These are phyloP conservation scores for Neotropicomus parvogracilis DNA, from an alignment of 1,284 basidiomycete species.

Conservation along the genomic window DNA sequence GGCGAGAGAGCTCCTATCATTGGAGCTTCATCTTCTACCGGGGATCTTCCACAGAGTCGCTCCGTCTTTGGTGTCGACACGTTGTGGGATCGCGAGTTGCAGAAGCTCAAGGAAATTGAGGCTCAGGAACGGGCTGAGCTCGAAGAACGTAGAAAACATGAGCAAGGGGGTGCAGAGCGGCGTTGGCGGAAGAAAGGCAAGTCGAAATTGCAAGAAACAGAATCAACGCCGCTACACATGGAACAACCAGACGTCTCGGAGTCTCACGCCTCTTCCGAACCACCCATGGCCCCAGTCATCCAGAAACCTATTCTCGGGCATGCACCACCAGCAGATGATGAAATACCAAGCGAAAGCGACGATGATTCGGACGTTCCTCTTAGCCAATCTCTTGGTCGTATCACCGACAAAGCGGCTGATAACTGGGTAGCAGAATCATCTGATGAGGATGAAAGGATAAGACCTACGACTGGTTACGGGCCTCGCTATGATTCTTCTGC, in stretches of 20 bases:
- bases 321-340: slow-evolving; percentile 45
- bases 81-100: slow-evolving; percentile 76
- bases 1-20: slow-evolving; percentile 29
- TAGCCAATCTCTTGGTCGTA: slow-evolving; percentile 24
- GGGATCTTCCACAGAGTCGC: slow-evolving; percentile 41
- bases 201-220: slow-evolving; percentile 43
- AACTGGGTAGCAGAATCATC: slow-evolving; percentile 61
- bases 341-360: slow-evolving; percentile 47
- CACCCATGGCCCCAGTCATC: slow-evolving; percentile 57
- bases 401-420: slow-evolving; percentile 33
- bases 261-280: slow-evolving; percentile 40
- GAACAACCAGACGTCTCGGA: slow-evolving; percentile 13
- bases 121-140: slow-evolving; percentile 53
- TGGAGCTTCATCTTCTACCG: slow-evolving; percentile 31
- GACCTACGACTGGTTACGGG: slow-evolving; percentile 54
- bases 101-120: slow-evolving; percentile 69
- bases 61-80: slow-evolving; percentile 84
- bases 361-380: slow-evolving; percentile 41
- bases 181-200: slow-evolving; percentile 39
- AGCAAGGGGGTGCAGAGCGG: slow-evolving; percentile 43
- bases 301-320: slow-evolving; percentile 43
- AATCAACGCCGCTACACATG: slow-evolving; percentile 17
- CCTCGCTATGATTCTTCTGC: slow-evolving; percentile 37
- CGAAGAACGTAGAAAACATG: slow-evolving; percentile 43
- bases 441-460: slow-evolving; percentile 49